Conservation (phyloP, 2,329 filamentous ascomycete genomes). For the Dactylellina sp. region DNA sequence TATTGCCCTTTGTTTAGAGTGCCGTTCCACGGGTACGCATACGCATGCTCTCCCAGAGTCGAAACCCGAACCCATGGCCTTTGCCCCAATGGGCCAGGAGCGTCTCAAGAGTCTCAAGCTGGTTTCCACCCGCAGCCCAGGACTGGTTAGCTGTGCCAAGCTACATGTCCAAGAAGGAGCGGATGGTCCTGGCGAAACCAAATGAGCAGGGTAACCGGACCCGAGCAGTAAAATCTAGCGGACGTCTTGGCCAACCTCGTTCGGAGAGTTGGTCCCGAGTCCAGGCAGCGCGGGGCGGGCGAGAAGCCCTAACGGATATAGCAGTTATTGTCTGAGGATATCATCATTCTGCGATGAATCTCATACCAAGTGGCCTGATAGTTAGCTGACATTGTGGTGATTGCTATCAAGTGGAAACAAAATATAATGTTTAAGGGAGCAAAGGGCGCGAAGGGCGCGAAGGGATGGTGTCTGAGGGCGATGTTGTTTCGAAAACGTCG, state of each 20-base stretch:
- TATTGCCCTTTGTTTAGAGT: slow-evolving; percentile 16
- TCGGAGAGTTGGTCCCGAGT: slow-evolving; percentile 37
- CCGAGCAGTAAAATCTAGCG: slow-evolving; percentile 38
- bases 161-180: slow-evolving; percentile 33
- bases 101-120: slow-evolving; percentile 43
- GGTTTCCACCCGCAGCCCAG: slow-evolving; percentile 30
- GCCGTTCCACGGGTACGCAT: slow-evolving; percentile 34
- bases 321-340: slow-evolving; percentile 34
- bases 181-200: slow-evolving; percentile 52
- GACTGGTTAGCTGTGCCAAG: slow-evolving; percentile 43
- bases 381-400: slow-evolving; percentile 31
- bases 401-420: slow-evolving; percentile 32
- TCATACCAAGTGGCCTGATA: slow-evolving; percentile 50
- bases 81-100: slow-evolving; percentile 46
- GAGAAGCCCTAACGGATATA: slow-evolving; percentile 36
- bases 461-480: slow-evolving; percentile 33
- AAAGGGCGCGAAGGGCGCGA: slow-evolving; percentile 26
- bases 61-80: slow-evolving; percentile 37
- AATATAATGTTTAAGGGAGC: not conserved
- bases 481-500: slow-evolving; percentile 49
- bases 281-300: not conserved
- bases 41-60: slow-evolving; percentile 17
- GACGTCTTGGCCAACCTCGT: slow-evolving; percentile 30
- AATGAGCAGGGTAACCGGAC: slow-evolving; percentile 42
- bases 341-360: slow-evolving; percentile 13